These are phyloP conservation scores for Boletus insuetus DNA, from an alignment of 768 basidiomycete genomes.

Conservation along the genomic window DNA sequence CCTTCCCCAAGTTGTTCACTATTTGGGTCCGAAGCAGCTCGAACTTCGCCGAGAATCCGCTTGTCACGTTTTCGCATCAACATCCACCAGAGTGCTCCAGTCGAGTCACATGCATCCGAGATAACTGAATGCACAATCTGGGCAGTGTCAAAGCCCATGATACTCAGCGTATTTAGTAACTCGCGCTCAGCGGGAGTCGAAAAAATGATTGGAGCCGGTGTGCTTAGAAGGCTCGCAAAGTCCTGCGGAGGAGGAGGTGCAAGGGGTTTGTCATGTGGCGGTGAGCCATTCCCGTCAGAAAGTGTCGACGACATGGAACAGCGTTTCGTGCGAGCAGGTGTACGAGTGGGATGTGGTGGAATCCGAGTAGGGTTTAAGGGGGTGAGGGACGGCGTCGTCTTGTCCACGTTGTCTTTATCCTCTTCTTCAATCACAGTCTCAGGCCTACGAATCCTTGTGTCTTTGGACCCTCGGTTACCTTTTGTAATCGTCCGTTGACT, in stretches of 20 bases:
- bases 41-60: slow-evolving; percentile 42
- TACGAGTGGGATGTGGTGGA: slow-evolving; percentile 73
- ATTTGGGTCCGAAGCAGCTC: slow-evolving; percentile 15
- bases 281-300: slow-evolving; percentile 58
- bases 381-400: slow-evolving; percentile 17
- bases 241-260: slow-evolving; percentile 45
- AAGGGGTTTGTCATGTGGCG: slow-evolving; percentile 45
- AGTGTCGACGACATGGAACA: slow-evolving; percentile 90
- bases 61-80: slow-evolving; percentile 77
- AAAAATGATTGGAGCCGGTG: slow-evolving; percentile 80
- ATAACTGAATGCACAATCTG: slow-evolving; percentile 95
- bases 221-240: slow-evolving; percentile 59
- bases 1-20: slow-evolving; percentile 16
- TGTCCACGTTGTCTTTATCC: background rate
- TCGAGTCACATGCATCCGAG: slow-evolving; percentile 87
- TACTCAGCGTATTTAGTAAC: slow-evolving; percentile 69
- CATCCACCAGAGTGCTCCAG: slow-evolving; percentile 97
- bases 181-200: slow-evolving; percentile 79
- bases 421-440: slow-evolving; percentile 57
- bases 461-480: slow-evolving; percentile 25
- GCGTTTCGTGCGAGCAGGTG: slow-evolving; percentile 92
- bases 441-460: slow-evolving; percentile 38
- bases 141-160: slow-evolving; percentile 86
- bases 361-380: slow-evolving; percentile 25
- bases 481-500: slow-evolving; percentile 64